Evolutionary conservation across 163 green algal species (phyloP).

Genomic region (Scenedesmus sp.): DNA sequence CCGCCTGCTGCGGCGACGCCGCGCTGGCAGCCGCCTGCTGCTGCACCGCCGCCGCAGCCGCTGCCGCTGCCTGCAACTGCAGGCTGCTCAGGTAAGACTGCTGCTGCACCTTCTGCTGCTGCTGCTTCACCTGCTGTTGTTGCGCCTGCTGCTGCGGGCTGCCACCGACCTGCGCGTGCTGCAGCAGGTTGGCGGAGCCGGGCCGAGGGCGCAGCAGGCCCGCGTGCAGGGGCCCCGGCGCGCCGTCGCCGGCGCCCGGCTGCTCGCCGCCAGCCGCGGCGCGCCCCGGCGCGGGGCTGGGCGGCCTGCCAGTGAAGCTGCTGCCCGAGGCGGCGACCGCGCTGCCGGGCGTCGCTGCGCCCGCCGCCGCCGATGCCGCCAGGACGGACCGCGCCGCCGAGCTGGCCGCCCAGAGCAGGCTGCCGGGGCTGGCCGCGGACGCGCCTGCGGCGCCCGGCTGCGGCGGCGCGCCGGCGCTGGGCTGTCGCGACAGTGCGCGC

Average conservation of each 20-base stretch:
- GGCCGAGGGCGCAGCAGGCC: conserved; percentile 35
- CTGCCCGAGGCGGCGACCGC: background rate
- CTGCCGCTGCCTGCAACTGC: conserved; percentile 24
- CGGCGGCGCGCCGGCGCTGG: background rate
- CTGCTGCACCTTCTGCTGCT: background rate
- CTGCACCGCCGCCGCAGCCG: conserved; percentile 11
- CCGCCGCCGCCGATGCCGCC: background rate
- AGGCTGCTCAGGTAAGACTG: conserved; percentile 10
- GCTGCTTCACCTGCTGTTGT: conserved; percentile 17
- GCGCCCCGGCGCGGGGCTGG: too few species aligned
- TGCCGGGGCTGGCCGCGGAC: background rate
- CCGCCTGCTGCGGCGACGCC: background rate
- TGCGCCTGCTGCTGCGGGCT: conserved; percentile 10
- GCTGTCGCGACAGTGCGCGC: background rate
- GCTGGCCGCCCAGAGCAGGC: background rate
- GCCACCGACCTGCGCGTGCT: background rate
- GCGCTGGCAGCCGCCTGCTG: background rate
- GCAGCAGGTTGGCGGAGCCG: background rate
- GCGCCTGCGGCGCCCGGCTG: background rate
- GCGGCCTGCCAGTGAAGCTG: too few species aligned
- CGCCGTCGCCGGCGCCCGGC: background rate
- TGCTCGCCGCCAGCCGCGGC: too few species aligned
- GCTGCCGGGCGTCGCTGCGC: background rate
- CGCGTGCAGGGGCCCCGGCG: conserved; percentile 36
- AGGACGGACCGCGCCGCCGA: background rate